Base-by-base conservation (phyloP, 768 basidiomycete genomes). In the Trametes cubensis region DNA sequence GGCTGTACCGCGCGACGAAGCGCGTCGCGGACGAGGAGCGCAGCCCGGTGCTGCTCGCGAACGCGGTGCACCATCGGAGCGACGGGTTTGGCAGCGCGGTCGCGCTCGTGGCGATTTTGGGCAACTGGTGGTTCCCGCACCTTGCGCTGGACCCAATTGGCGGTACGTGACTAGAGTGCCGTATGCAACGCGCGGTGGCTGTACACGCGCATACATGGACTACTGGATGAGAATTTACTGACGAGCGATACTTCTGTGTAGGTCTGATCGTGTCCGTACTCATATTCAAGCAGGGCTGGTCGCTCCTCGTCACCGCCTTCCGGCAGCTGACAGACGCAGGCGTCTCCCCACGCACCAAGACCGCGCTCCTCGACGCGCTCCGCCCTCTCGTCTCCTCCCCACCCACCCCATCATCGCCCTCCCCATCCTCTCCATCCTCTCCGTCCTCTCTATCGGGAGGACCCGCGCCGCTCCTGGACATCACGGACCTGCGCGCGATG, bases 31-130 rank as follows among this genome's bases (percentile, higher is more conserved):
- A 92, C 60, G 85, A 93, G 68, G 95, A 98, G 74, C 87, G 87
- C 68, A 93, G 90, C 69, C 92, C 93, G 4, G 97, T 99, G 0
- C 76, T 99, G 55, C 79, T 89, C 20, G 97, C 97, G n/a, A 99
- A 98, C 73, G 97, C 96, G 6, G 83, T 95, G 58, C 96, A 98
- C 73, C 97, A 99, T 76, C 85, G 97, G n/a, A 95, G 92, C 65
- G 97, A 99, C 73, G 94, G 94, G 6, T 94, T 95, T 70, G 95
- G 94, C 3, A 95, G 94, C 68, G 67, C 89, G 51, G 94, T 99
- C 56, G 94, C 95, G 13, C 84, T 98, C 58, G 83, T 90, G 48
- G 95, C 96, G 17, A 99, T 99, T 70, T 76, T 98, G 8, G 94
- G 95, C 14, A 92, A 89, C 11, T 92, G 92, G 79, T 80, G 86